Base-by-base conservation (phyloP, 2,329 filamentous ascomycete genomes). In the Verticillium isaacii region DNA sequence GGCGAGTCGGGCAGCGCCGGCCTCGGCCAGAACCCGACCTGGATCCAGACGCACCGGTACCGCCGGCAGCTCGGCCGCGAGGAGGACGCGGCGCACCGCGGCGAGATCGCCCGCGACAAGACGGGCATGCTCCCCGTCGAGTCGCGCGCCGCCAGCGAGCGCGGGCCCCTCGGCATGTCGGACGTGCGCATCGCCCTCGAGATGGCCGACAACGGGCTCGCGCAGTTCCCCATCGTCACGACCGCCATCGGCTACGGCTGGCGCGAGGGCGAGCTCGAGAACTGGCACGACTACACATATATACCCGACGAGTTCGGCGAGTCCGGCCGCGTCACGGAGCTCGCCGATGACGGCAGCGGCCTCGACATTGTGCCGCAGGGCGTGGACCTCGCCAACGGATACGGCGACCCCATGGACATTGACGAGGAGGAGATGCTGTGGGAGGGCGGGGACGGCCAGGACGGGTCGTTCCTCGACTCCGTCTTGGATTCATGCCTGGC, bases 41-140 rank as follows among this genome's bases (percentile, higher is more conserved):
- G 89, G 80, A 85, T 97, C 62, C 89, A 93, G 72, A 96, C 92
- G 2, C 85, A 89, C 67, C 88, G 86, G 62, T 97, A 94, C 75
- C 87, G 86, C 65, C 83, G 85, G 62, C 90, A 92, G 71, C 81
- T 97, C 12, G 85, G 87, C 60, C 80, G 82, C 56, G 93, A 97
- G 73, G 93, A 97, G 71, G 84, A 89, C 54, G 84, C 86, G 0
- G 87, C 85, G 32, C 83, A 87, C 50, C 82, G 86, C n/a, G 92
- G 93, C 5, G 90, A 93, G 68, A 73, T 96, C 1, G 80, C 84
- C 19, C 84, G 91, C 66, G 91, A 93, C 62, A 89, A 90, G 63
- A 89, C 85, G 57, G 93, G 93, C 1, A 76, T 96, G 32, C 77
- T 97, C 6, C 94, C 93, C 0, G 79, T 93, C 39, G 93, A 97